Evolutionary conservation across 2,329 filamentous ascomycete species (phyloP), one percentile per base, ranked within the genome.

Genomic region (Hypocrella siamensis): DNA sequence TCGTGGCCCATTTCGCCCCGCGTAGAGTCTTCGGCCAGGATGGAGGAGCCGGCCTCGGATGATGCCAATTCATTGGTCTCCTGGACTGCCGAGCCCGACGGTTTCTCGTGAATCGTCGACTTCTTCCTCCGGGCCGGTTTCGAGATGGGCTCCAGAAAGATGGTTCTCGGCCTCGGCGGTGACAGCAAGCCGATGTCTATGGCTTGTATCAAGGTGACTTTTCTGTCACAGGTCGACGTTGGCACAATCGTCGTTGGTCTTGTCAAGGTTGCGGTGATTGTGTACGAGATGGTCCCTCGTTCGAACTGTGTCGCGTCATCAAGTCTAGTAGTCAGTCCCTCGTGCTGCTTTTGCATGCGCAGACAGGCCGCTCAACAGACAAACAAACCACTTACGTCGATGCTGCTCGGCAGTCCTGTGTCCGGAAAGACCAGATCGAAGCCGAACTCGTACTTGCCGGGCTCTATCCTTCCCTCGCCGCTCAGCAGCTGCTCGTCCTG

Each of bases 271-370:
- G 88, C 79, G 5, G 83, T 88, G 44, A 96, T 70, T 60, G 88
- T 75, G 57, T 96, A 98, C 15, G 80, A 79, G 45, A 98, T 83
- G 2, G 83, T 86, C 22, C 90, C 90, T 48, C 88, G 76, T 57
- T 96, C 90, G 53, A 98, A 98, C 85, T 96, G 53, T 28, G 22
- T 18, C 7, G 18, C 18, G 12, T n/a, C n/a, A n/a, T n/a, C n/a
- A n/a, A n/a, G n/a, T n/a, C n/a, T n/a, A n/a, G n/a, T n/a, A n/a
- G n/a, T n/a, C n/a, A n/a, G n/a, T n/a, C n/a, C n/a, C n/a, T n/a
- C n/a, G n/a, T n/a, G n/a, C n/a, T n/a, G n/a, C n/a, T n/a, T n/a
- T n/a, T n/a, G n/a, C n/a, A n/a, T n/a, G n/a, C n/a, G n/a, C n/a
- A n/a, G n/a, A n/a, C n/a, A n/a, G n/a, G n/a, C n/a, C n/a, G n/a